Evolutionary conservation across 345 rosid genomes (phyloP), one percentile per base, ranked within the genome.

Genomic region (Triadica sebifera): DNA sequence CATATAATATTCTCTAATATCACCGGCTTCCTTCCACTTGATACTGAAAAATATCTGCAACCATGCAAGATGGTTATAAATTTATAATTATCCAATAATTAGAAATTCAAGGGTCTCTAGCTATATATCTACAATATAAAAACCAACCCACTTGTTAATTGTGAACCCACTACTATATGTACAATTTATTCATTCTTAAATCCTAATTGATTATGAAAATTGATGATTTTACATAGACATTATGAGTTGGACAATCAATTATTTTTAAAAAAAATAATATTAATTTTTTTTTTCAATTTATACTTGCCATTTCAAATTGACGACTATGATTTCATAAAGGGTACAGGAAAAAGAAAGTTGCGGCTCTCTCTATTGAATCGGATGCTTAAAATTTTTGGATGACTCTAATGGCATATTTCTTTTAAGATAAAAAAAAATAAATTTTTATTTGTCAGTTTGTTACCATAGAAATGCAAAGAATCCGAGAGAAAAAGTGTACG

Each of bases 11-110:
- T 62, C 37, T 10, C 16, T 20, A 46, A 29, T 12, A 63, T 55
- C 76, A 73, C 59, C 61, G 62, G 43, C 64, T 41, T 73, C 70
- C 15, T 38, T 70, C 77, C 64, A 78, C 81, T 73, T 78, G 74
- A 45, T 49, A 68, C 43, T 25, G 62, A 6, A 61, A n/a, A 68
- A 29, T 49, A 19, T 47, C 13, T 13, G 56, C 45, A 7, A 16
- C 62, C 6, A 50, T 39, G 34, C 49, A 34, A 16, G 58, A 61
- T 43, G 20, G 16, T 16, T 9, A 16, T 4, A 24, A 9, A 22
- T 67, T 17, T 62, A 11, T 39, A 19, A 53, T 53, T 53, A 53
- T 29, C 2, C 34, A 29, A 29, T 29, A 29, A n/a, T n/a, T n/a
- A 29, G 34, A 10, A 0, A 1, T 49, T 39, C 73, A 12, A 12